Evolutionary conservation across 2,329 filamentous ascomycete genomes (phyloP).

Genomic region (Verticillium tricorpus): DNA sequence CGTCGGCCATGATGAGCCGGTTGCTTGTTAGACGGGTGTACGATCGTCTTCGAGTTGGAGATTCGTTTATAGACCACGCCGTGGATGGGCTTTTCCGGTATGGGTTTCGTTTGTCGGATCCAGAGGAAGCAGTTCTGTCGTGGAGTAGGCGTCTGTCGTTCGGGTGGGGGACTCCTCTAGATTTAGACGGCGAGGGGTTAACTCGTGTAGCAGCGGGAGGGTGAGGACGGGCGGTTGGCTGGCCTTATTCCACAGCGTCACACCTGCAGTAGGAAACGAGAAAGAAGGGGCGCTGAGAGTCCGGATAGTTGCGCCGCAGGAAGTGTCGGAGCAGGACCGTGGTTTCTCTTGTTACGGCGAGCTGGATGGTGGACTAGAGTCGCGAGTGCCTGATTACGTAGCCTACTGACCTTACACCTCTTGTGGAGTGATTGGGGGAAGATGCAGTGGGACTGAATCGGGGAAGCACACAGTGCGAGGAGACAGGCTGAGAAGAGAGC

Average conservation of each 20-base stretch:
- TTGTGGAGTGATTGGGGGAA: background rate
- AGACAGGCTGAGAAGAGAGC: too few relatives aligned
- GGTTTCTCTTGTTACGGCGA: background rate
- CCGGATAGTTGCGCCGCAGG: background rate
- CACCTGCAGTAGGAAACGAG: background rate
- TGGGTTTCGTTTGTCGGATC: background rate
- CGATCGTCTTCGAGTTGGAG: background rate
- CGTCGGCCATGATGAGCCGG: conserved; percentile 70
- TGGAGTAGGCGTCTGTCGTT: background rate
- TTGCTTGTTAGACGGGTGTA: background rate
- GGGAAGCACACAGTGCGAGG: background rate
- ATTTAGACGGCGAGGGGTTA: background rate
- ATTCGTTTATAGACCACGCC: background rate
- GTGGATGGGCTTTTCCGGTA: background rate
- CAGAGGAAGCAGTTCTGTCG: background rate
- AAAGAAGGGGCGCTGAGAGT: background rate
- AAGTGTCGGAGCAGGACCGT: background rate
- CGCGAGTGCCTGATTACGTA: background rate
- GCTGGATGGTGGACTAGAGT: background rate
- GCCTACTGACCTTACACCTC: background rate
- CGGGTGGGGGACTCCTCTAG: background rate
- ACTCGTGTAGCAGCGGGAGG: background rate
- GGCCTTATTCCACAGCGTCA: background rate
- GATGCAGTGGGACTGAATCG: background rate
- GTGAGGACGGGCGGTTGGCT: background rate